Conservation (phyloP, 208 protist genomes). For the Phytomonas francai region DNA sequence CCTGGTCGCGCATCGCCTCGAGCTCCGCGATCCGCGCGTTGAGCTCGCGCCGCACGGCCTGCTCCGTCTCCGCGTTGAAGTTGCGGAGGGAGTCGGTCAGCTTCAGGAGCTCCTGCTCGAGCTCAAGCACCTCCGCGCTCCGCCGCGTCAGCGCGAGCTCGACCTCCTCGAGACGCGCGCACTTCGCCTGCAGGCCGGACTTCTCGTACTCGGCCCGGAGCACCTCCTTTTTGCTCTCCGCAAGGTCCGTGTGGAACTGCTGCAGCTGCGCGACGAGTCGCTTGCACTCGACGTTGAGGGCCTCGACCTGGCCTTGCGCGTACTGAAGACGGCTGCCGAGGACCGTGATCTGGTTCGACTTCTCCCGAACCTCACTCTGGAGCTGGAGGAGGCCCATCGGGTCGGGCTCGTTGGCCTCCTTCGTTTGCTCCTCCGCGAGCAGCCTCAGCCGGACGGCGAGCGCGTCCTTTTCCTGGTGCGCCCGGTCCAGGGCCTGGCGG, state of each 20-base stretch:
- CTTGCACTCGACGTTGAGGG: conserved; percentile 57
- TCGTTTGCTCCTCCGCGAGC: background rate
- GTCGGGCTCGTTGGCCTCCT: conserved; percentile 16
- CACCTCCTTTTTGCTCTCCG: conserved; percentile 43
- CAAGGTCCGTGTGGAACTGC: conserved; percentile 23
- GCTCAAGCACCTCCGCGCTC: conserved; percentile 31
- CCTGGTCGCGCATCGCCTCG: conserved; percentile 61
- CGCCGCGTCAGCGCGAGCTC: conserved; percentile 38
- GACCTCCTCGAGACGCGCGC: conserved; percentile 38
- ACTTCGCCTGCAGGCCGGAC: conserved; percentile 35
- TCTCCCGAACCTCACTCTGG: conserved; percentile 46
- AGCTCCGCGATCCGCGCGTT: conserved; percentile 51
- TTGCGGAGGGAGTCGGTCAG: conserved; percentile 47
- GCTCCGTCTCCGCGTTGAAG: conserved; percentile 76
- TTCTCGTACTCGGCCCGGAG: conserved; percentile 63
- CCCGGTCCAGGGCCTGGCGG: conserved; percentile 20
- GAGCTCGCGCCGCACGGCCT: conserved; percentile 68
- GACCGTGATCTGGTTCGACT: conserved; percentile 41
- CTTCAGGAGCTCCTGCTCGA: conserved; percentile 65
- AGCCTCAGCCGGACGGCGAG: conserved; percentile 13
- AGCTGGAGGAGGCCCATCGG: conserved; percentile 28
- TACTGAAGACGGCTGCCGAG: conserved; percentile 55
- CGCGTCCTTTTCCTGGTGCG: conserved; percentile 28
- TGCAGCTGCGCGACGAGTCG: conserved; percentile 65
- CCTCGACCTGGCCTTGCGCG: conserved; percentile 56